A percentile compares a stretch with the other conserved stretches of the same genome.
Conservation (phyloP, 305 asterid genomes). For the Coffea humblotiana region DNA sequence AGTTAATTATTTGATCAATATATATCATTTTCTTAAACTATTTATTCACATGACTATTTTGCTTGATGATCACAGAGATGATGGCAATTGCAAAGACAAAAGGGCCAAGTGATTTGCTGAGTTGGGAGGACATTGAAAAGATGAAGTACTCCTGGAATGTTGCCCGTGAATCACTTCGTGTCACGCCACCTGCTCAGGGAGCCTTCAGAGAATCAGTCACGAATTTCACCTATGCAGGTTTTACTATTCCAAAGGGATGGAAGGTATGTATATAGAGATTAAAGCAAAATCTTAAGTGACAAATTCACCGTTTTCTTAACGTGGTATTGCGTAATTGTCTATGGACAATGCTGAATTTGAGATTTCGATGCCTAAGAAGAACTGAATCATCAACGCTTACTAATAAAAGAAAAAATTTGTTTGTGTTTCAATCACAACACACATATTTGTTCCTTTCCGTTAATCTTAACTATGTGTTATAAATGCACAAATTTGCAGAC, state of each 20-base stretch:
- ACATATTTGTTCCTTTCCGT: too few relatives aligned
- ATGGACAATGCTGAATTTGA: too few relatives aligned
- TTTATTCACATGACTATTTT: too few relatives aligned
- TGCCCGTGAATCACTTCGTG: slow-evolving; percentile 17
- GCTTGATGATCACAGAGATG: slow-evolving; percentile 1
- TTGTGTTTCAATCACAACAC: too few relatives aligned
- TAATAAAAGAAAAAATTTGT: too few relatives aligned
- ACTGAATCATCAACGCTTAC: too few relatives aligned
- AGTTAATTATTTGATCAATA: too few relatives aligned
- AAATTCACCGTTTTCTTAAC: too few relatives aligned
- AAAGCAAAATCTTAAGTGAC: too few relatives aligned
- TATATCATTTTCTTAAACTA: too few relatives aligned
- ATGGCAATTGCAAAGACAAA: slow-evolving; percentile 19
- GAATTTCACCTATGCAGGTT: slow-evolving; percentile 18
- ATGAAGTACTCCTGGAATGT: slow-evolving; percentile 23
- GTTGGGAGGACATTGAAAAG: slow-evolving; percentile 16
- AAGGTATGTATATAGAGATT: background rate
- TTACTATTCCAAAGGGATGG: slow-evolving; percentile 12
- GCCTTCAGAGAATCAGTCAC: slow-evolving; percentile 15
- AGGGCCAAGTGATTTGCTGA: slow-evolving; percentile 7
- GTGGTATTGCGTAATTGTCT: too few relatives aligned
- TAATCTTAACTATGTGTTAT: too few relatives aligned
- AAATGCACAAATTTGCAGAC: background rate
- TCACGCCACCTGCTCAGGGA: slow-evolving; percentile 19
- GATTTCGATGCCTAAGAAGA: background rate